Evolutionary conservation across 345 rosid genomes (phyloP).

Genomic region (Eucalyptus urophylla): DNA sequence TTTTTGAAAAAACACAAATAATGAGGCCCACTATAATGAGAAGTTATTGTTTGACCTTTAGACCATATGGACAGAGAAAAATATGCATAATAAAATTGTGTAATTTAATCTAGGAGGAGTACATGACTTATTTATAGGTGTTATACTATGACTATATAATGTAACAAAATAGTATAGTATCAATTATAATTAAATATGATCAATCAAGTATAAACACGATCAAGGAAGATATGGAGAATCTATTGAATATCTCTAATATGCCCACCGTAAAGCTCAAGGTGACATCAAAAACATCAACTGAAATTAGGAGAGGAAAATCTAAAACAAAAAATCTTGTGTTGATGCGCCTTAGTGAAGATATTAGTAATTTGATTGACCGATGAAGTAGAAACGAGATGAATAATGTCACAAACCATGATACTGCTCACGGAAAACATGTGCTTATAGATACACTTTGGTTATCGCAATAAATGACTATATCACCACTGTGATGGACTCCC

Average conservation of each 20-base stretch:
- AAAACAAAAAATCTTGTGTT: neutral
- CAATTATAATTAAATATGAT: neutral
- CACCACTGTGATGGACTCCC: neutral
- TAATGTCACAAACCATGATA: neutral
- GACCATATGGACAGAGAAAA: neutral
- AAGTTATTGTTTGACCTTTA: neutral
- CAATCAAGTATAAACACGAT: neutral
- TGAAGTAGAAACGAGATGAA: neutral
- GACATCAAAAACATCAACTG: neutral
- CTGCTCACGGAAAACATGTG: neutral
- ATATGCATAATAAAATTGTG: neutral
- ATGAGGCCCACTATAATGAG: neutral
- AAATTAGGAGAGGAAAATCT: neutral
- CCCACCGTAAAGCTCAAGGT: neutral
- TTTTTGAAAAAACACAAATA: neutral
- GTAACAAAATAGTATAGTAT: neutral
- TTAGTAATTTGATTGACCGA: neutral
- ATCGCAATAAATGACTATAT: neutral
- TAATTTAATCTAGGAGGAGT: neutral
- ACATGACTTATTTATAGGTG: neutral
- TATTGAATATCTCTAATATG: neutral
- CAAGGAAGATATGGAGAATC: neutral
- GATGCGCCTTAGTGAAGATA: neutral
- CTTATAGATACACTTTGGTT: fast-evolving
- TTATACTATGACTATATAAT: neutral